Base-by-base conservation (phyloP, 306 rosid species). In the Senna siamea region DNA sequence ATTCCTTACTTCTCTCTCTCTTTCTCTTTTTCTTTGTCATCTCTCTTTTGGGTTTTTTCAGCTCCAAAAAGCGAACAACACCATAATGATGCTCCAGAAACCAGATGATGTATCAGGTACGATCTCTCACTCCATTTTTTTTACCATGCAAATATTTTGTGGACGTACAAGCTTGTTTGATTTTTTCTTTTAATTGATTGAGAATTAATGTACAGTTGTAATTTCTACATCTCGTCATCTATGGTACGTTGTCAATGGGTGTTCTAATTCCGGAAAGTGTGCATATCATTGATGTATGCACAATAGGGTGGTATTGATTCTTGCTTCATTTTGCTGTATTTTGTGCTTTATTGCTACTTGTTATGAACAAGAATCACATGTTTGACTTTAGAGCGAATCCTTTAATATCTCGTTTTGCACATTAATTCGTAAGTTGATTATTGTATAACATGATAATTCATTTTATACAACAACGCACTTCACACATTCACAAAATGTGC, bases 91-190 rank as follows among this genome's bases (percentile, higher is more conserved):
- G 50, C 23, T 17, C 26, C 77, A 59, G 37, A 35, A 58, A 43
- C 51, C 78, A 54, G 38, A 30, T 41, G 55, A 70, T 70, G 53
- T 46, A 4, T 62, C 75, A 68, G 87, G 87, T 73, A 73, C 43
- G 72, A 18, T 40, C 78, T 80, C 76, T 22, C 20, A 14, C 54
- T 47, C 10, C 37, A 26, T 37, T 19, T 69, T 26, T 38, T 17
- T 19, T 59, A 22, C 17, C 59, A 13, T 32, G 59, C 53, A 53
- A 70, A 52, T 56, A 62, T 53, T 4, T 28, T 13, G 7, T 4
- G 37, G 13, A 41, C 32, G 11, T 54, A 9, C 54, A 8, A 19
- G 35, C 30, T 37, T 73, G 10, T 34, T 60, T 22, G 8, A 1
- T 3, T 15, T 14, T 5, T 61, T 30, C 12, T 30, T 28, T 32